phyloP scores from a whole-genome alignment of 208 protist genomes.

The Trypanosoma lewisi region DNA sequence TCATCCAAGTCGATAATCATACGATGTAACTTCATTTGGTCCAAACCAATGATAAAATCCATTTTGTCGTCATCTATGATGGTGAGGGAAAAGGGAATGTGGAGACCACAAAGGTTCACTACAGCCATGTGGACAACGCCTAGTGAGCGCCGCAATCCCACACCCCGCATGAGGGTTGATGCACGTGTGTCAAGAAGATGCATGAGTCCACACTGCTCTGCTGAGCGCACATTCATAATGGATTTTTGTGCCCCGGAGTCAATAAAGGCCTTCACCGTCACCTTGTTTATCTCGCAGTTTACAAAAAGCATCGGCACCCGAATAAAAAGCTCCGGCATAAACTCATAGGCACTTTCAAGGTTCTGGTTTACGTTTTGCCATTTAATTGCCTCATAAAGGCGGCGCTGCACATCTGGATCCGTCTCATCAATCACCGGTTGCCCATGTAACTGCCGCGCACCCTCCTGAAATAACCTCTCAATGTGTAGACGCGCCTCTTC shows the following conservation, averaged over 20 bases:
- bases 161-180: slow-evolving; percentile 82
- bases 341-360: slow-evolving; percentile 88
- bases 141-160: slow-evolving; percentile 88
- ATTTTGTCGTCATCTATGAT: slow-evolving; percentile 89
- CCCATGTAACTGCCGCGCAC: neutral
- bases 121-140: slow-evolving; percentile 90
- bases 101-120: slow-evolving; percentile 71
- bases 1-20: slow-evolving; percentile 69
- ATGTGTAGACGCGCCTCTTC: slow-evolving; percentile 12
- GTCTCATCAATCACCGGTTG: slow-evolving; percentile 34
- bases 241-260: slow-evolving; percentile 88
- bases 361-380: slow-evolving; percentile 89
- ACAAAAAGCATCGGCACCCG: slow-evolving; percentile 93
- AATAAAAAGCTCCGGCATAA: slow-evolving; percentile 93
- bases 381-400: slow-evolving; percentile 79
- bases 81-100: slow-evolving; percentile 83
- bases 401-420: slow-evolving; percentile 70
- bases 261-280: slow-evolving; percentile 94
- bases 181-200: slow-evolving; percentile 89
- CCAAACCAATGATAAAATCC: slow-evolving; percentile 94
- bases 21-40: slow-evolving; percentile 90
- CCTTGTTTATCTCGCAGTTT: slow-evolving; percentile 83
- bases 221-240: slow-evolving; percentile 79
- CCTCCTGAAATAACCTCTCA: slow-evolving; percentile 5
- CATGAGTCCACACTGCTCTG: slow-evolving; percentile 84